A percentile compares a stretch with the other conserved stretches of the same genome.
Evolutionary conservation across 768 basidiomycete genomes (phyloP).

Genomic region (Boletus rex-veris): DNA sequence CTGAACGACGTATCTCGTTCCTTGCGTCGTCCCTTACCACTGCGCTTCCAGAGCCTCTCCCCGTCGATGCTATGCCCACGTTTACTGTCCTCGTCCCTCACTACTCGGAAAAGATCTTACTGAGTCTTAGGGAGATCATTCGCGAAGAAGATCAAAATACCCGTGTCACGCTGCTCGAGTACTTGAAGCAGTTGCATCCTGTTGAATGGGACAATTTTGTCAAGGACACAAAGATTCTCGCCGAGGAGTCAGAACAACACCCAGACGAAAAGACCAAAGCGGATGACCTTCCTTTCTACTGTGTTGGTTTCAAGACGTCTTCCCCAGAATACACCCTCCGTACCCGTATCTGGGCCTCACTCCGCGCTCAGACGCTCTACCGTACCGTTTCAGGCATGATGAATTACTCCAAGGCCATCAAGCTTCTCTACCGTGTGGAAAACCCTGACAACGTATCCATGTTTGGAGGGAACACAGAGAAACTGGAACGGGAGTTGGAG

Average conservation of each 20-base stretch:
- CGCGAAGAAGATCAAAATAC: constrained; percentile 96
- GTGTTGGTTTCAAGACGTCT: constrained; percentile 98
- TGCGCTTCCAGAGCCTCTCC: constrained; percentile 89
- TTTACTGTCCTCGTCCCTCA: constrained; percentile 99
- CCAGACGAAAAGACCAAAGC: constrained; percentile 78
- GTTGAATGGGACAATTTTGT: constrained; percentile 99
- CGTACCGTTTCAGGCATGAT: constrained; percentile 99
- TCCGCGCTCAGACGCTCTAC: constrained; percentile 97
- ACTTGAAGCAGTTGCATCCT: constrained; percentile 97
- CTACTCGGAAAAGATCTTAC: constrained; percentile 97
- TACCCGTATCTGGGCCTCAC: constrained; percentile 98
- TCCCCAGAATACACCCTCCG: constrained; percentile 98
- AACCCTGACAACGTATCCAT: constrained; percentile 96
- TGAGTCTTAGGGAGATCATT: constrained; percentile 96
- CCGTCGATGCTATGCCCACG: constrained; percentile 98
- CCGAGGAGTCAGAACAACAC: constrained; percentile 72
- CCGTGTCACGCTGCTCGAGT: constrained; percentile 95
- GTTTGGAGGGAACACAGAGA: constrained; percentile 95
- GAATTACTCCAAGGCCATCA: constrained; percentile 99
- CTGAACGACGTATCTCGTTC: constrained; percentile 97
- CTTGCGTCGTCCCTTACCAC: constrained; percentile 98
- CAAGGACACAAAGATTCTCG: constrained; percentile 98
- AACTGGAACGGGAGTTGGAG: constrained; percentile 92
- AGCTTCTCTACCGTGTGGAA: constrained; percentile 96
- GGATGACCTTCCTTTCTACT: constrained; percentile 98